Base-by-base conservation (phyloP, 768 basidiomycete species). In the Tylopilus sp. region DNA sequence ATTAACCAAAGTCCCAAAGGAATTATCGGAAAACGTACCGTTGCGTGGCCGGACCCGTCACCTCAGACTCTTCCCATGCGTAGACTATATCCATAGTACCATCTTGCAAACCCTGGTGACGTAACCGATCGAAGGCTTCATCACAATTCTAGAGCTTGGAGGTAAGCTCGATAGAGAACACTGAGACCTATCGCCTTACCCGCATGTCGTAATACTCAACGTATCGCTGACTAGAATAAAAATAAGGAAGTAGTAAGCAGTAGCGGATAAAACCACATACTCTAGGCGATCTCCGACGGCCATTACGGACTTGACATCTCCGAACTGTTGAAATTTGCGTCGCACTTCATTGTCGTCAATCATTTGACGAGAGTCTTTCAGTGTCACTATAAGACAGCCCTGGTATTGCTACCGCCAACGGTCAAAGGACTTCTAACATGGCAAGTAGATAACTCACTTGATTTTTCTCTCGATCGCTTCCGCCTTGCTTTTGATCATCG, bases 161-260 rank as follows among this genome's bases (percentile, higher is more conserved):
- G 25, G 38, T 62, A 13, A 67, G 57, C 54, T 31, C 52, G 29
- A 36, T 5, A 41, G 33, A 10, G 10, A 38, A 48, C 9, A 16
- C 50, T 24, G 33, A 29, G 42, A 33, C 17, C 44, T 37, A 3
- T 19, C 7, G 4, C 61, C 84, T 68, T 58, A 89, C 92, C 67
- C 92, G 75, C 22, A 82, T 90, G 65, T 99, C 97, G 65, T 86
- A 99, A 65, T 85, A 94, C 66, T 98, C 94, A n/a, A 98, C 88
- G 58, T 90, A 85, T 53, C 90, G 86, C 62, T 92, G 89, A 60
- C 93, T 98, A 54, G 9, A 26, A 25, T 49, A 12, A 47, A 33
- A 40, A 34, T 56, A n/a, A 62, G 54, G 25, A 48, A 50, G 24
- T 21, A 33, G 14, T 9, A 12, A 46, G 21, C 13, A 41, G 4